Base-by-base conservation (phyloP, 495 filamentous ascomycete genomes). In the Platismatia glauca region DNA sequence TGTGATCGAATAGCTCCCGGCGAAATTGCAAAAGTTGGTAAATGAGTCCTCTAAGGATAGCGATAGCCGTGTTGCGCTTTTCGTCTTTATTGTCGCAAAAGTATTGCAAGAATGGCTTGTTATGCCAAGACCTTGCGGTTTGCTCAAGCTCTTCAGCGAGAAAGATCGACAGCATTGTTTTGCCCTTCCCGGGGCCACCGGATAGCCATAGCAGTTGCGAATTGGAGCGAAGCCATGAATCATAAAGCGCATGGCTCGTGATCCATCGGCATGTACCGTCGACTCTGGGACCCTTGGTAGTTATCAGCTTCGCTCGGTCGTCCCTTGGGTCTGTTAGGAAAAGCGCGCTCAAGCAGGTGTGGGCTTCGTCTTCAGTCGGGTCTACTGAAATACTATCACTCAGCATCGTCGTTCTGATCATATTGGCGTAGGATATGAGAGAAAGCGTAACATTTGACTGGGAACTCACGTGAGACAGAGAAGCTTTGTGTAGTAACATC, bases 141-240 rank as follows among this genome's bases (percentile, higher is more conserved):
- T 43, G 63, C 61, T 80, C 71, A 24, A 80, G 68, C 55, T 72
- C 69, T 64, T 79, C 73, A 35, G 76, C 73, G 7, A 79, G 64
- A 68, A 73, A 79, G 31, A 76, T 77, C 7, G 75, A 71, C 9
- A 81, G 70, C 75, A 79, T 79, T 1, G 77, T 79, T 65, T 81
- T 81, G 4, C 79, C 79, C 69, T 77, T 80, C 22, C 78, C 78
- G 67, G 77, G 75, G 29, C 75, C 71, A 34, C 78, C 78, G 20
- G 69, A 76, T 24, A 81, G 68, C 77, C 78, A 80, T 46, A 81
- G 72, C 22, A 68, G 55, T 34, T 60, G 59, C n/a, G 43, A 58
- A 16, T 27, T 1, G 12, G 27, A 38, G 15, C 48, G 22, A 43
- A 64, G 39, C 56, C 62, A 64, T 35, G 62, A 59, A 20, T 38